These are phyloP conservation scores for Phytophthora sansomeana DNA, from an alignment of 352 stramenopile genomes.

Conservation along the genomic window DNA sequence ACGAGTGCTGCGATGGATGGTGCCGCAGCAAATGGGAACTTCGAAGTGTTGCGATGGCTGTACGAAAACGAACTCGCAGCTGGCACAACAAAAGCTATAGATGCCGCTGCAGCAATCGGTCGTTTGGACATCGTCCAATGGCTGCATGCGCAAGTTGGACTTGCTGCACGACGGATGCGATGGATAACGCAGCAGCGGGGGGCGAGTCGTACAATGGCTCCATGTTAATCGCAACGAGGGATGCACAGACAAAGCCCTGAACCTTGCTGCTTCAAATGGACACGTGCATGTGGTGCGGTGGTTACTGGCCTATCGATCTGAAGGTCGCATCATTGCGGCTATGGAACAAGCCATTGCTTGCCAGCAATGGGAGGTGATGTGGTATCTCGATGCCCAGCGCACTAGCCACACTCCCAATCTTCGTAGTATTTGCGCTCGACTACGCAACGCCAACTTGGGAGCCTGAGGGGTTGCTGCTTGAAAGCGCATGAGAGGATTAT, in stretches of 20 bases:
- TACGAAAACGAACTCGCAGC: not conserved
- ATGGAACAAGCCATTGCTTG: not conserved
- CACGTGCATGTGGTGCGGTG: not conserved
- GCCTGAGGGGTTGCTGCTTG: too few relatives aligned
- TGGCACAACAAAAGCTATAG: not conserved
- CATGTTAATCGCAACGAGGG: not conserved
- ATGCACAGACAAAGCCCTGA: not conserved
- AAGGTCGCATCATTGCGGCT: not conserved
- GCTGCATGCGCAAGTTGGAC: not conserved
- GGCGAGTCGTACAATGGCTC: not conserved
- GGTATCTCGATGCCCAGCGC: constrained; percentile 1
- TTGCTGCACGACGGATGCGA: not conserved
- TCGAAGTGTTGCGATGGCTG: constrained; percentile 3
- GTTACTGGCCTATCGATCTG: not conserved
- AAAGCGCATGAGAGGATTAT: too few relatives aligned
- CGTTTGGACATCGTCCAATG: not conserved
- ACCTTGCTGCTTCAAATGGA: not conserved
- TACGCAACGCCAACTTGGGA: too few relatives aligned
- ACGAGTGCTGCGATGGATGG: constrained; percentile 1
- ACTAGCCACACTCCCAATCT: not conserved
- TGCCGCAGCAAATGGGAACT: constrained; percentile 1
- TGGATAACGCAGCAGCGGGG: not conserved
- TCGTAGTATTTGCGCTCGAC: not conserved
- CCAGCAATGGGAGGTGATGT: not conserved
- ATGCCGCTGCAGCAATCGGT: not conserved